Conservation (phyloP, 257 asterid genomes). For the Fraxinus quadrangulata region DNA sequence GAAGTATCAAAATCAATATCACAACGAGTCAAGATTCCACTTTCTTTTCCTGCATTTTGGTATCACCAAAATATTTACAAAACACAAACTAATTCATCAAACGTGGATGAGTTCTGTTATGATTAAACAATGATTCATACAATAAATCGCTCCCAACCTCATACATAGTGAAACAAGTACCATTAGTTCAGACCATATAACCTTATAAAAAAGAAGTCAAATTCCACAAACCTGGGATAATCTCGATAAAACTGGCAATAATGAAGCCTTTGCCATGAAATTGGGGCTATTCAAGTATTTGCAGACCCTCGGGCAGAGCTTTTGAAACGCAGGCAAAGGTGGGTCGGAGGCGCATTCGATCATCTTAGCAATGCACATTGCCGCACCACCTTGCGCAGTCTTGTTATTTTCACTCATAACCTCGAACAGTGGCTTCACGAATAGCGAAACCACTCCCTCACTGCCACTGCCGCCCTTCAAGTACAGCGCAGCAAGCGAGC, state of each 20-base stretch:
- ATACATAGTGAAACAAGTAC: neutral
- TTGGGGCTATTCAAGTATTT: slow-evolving; percentile 76
- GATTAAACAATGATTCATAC: neutral
- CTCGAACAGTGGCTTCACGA: slow-evolving; percentile 90
- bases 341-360: slow-evolving; percentile 76
- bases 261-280: slow-evolving; percentile 85
- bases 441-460: slow-evolving; percentile 68
- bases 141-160: neutral
- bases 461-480: slow-evolving; percentile 68
- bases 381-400: slow-evolving; percentile 88
- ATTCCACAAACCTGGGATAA: slow-evolving; percentile 77
- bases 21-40: slow-evolving; percentile 3
- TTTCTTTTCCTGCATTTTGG: slow-evolving; percentile 11
- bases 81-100: slow-evolving; percentile 12
- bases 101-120: neutral
- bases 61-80: slow-evolving; percentile 15
- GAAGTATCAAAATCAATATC: neutral
- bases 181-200: neutral
- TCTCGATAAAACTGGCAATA: slow-evolving; percentile 83
- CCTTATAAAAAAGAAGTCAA: neutral
- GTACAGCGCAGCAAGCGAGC: slow-evolving; percentile 70
- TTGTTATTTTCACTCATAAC: slow-evolving; percentile 90
- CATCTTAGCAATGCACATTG: slow-evolving; percentile 83
- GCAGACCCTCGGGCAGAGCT: slow-evolving; percentile 82
- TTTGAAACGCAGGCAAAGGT: slow-evolving; percentile 70